Conservation (phyloP, 108 stramenopile species). For the Conticribra guillardii region DNA sequence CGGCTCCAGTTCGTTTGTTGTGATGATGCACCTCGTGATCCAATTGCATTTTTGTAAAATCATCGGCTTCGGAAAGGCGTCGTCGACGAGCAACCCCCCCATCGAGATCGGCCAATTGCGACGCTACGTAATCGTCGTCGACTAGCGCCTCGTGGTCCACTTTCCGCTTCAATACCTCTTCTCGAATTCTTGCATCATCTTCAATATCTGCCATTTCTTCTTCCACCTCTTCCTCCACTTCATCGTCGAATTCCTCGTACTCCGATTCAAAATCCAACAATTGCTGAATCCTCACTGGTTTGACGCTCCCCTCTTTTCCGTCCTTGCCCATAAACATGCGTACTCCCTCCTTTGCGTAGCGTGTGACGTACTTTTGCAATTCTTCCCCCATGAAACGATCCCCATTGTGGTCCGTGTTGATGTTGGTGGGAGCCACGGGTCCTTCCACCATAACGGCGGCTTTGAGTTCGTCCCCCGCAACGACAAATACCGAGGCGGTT, state of each 20-base stretch:
- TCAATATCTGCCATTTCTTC: conserved; percentile 21
- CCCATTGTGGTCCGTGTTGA: conserved; percentile 27
- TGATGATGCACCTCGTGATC: conserved; percentile 13
- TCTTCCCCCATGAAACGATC: conserved; percentile 21
- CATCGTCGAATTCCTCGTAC: conserved; percentile 33
- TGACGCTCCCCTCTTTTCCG: conserved; percentile 8
- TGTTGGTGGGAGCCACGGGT: conserved; percentile 57
- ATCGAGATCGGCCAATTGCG: conserved; percentile 34
- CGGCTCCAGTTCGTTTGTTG: not conserved
- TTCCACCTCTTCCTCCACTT: conserved; percentile 19
- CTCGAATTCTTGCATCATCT: not conserved
- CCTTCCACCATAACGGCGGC: conserved; percentile 66
- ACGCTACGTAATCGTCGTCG: conserved; percentile 16
- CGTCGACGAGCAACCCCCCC: conserved; percentile 23
- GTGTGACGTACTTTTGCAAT: conserved; percentile 11
- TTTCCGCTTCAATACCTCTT: conserved; percentile 13
- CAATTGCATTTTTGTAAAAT: conserved; percentile 50
- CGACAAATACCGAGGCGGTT: conserved; percentile 68
- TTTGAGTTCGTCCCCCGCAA: conserved; percentile 61
- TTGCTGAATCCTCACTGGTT: conserved; percentile 22
- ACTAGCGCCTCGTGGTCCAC: conserved; percentile 28
- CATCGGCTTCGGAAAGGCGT: conserved; percentile 46
- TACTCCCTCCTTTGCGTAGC: conserved; percentile 25
- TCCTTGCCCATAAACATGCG: conserved; percentile 11
- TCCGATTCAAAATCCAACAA: conserved; percentile 66